phyloP scores from a whole-genome alignment of 2,329 filamentous ascomycete genomes.

The Ophiocordyceps robertsii region DNA sequence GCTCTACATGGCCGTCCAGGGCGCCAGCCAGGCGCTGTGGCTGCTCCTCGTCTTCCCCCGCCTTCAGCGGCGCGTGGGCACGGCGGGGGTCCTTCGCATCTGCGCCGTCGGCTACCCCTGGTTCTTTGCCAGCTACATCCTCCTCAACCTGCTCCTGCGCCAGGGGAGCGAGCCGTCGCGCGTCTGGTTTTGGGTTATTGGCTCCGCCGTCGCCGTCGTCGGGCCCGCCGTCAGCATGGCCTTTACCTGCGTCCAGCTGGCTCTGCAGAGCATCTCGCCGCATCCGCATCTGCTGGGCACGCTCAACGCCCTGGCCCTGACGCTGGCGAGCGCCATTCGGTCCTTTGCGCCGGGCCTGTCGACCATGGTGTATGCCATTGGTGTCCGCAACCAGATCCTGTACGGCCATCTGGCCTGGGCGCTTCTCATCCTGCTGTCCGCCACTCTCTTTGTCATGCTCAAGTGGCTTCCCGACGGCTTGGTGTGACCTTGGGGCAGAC shows the following conservation, averaged over 20 bases:
- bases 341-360: constrained; percentile 54
- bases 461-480: constrained; percentile 13
- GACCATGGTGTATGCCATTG: constrained; percentile 54
- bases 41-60: constrained; percentile 56
- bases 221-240: constrained; percentile 54
- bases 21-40: constrained; percentile 57
- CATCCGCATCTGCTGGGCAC: constrained; percentile 51
- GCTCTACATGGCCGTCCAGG: constrained; percentile 48
- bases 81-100: constrained; percentile 46
- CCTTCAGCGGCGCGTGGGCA: constrained; percentile 53
- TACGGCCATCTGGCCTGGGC: constrained; percentile 39
- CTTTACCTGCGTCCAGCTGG: constrained; percentile 59
- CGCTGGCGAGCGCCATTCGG: constrained; percentile 45
- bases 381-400: constrained; percentile 47
- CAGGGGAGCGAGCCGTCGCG: constrained; percentile 20
- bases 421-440: constrained; percentile 17
- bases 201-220: constrained; percentile 27
- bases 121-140: constrained; percentile 46
- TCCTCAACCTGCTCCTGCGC: constrained; percentile 34
- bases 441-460: constrained; percentile 11
- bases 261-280: constrained; percentile 61
- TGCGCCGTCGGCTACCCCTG: constrained; percentile 46
- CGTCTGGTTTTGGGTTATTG: constrained; percentile 41
- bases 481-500: too few species aligned
- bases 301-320: constrained; percentile 51